Percentiles rank a stretch among this genome's conserved stretches.
These are phyloP conservation scores for Dothistroma septosporum DNA, from an alignment of 2,329 filamentous ascomycete genomes.

Conservation along the genomic window DNA sequence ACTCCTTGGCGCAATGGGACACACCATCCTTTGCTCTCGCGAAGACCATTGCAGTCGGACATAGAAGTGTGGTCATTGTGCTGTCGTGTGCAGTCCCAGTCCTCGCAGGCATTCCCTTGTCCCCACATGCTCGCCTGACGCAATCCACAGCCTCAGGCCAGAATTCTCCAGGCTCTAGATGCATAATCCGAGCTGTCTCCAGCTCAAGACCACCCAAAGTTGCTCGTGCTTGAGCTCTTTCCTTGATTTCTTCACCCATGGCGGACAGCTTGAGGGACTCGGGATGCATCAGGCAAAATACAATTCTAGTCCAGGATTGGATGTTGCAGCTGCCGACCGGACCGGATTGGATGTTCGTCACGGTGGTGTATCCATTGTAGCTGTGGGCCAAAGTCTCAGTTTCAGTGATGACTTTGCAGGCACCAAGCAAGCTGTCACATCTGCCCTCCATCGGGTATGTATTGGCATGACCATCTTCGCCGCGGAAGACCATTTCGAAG, in stretches of 20 bases:
- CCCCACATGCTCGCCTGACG: constrained; percentile 28
- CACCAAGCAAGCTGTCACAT: constrained; percentile 27
- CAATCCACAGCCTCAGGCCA: constrained; percentile 22
- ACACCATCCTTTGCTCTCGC: constrained; percentile 29
- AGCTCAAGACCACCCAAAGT: background rate
- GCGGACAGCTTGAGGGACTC: constrained; percentile 18
- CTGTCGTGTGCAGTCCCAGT: constrained; percentile 31
- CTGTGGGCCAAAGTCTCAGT: constrained; percentile 23
- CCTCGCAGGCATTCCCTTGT: constrained; percentile 24
- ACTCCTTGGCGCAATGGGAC: constrained; percentile 27
- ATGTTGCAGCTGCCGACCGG: constrained; percentile 30
- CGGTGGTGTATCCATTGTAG: constrained; percentile 27
- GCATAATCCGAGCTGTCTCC: constrained; percentile 6
- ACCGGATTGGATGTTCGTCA: constrained; percentile 27
- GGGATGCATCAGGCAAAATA: constrained; percentile 31
- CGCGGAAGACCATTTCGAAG: constrained; percentile 12
- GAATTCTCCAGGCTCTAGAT: constrained; percentile 16
- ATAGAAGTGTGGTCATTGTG: constrained; percentile 29
- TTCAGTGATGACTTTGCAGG: constrained; percentile 24
- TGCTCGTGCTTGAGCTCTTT: constrained; percentile 4
- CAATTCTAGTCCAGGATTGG: constrained; percentile 25
- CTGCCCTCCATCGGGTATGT: constrained; percentile 30
- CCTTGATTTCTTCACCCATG: constrained; percentile 26
- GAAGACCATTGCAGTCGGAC: constrained; percentile 35
- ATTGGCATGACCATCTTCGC: constrained; percentile 32